These are phyloP conservation scores for Ceratocystis eucalypticola DNA, from an alignment of 2,329 filamentous ascomycete genomes.

Conservation along the genomic window DNA sequence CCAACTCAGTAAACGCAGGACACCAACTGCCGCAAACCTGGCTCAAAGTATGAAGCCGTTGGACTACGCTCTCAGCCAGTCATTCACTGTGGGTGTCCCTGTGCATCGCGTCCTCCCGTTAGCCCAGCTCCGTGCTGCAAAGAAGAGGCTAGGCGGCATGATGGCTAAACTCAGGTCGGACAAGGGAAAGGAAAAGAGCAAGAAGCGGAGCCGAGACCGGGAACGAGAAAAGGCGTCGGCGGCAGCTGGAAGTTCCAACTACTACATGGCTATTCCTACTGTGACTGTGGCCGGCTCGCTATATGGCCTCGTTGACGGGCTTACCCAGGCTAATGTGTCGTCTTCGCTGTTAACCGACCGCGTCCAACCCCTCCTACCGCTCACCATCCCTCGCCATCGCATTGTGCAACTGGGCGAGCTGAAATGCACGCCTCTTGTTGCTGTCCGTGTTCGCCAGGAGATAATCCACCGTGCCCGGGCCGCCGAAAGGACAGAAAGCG, in stretches of 20 bases:
- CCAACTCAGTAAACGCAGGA: not conserved
- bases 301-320: slow-evolving; percentile 29
- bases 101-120: slow-evolving; percentile 24
- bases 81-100: slow-evolving; percentile 28
- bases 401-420: slow-evolving; percentile 29
- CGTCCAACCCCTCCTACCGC: slow-evolving; percentile 30
- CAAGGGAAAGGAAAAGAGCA: slow-evolving; percentile 18
- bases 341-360: slow-evolving; percentile 27
- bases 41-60: slow-evolving; percentile 23
- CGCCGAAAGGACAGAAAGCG: not conserved
- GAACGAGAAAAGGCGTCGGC: slow-evolving; percentile 5
- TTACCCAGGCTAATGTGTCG: slow-evolving; percentile 24
- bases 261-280: slow-evolving; percentile 24
- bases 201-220: slow-evolving; percentile 10
- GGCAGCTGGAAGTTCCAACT: slow-evolving; percentile 2
- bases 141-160: slow-evolving; percentile 9
- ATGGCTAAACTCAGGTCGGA: not conserved
- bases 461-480: slow-evolving; percentile 22
- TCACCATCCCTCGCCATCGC: slow-evolving; percentile 27
- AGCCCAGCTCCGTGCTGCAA: slow-evolving; percentile 21
- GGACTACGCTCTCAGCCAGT: slow-evolving; percentile 31
- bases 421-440: slow-evolving; percentile 29
- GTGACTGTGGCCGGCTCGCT: slow-evolving; percentile 30
- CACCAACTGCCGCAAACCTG: not conserved
- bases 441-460: slow-evolving; percentile 30